These are phyloP conservation scores for Penicillium chermesinum DNA, from an alignment of 495 filamentous ascomycete species.

Conservation along the genomic window DNA sequence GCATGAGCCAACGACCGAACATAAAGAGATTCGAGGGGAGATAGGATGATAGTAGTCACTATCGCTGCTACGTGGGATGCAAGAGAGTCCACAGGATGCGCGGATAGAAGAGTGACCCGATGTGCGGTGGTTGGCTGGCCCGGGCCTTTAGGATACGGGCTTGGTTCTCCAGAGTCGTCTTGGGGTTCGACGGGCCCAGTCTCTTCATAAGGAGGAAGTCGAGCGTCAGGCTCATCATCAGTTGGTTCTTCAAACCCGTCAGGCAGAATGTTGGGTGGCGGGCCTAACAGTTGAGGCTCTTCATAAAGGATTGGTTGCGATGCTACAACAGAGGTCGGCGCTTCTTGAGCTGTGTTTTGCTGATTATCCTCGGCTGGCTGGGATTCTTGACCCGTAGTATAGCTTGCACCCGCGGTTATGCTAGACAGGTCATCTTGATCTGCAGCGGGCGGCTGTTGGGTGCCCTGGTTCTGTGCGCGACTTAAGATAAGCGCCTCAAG, in stretches of 20 bases:
- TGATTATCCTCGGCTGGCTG: slow-evolving; percentile 4
- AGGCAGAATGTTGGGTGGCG: slow-evolving; percentile 29
- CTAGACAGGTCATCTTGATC: slow-evolving; percentile 25
- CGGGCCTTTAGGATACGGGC: neutral
- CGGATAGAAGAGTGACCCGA: slow-evolving; percentile 49
- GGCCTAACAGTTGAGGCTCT: slow-evolving; percentile 8
- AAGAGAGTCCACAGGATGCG: slow-evolving; percentile 41
- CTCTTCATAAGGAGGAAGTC: slow-evolving; percentile 7
- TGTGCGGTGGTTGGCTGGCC: slow-evolving; percentile 17
- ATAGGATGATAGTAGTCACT: slow-evolving; percentile 37
- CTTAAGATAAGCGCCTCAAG: slow-evolving; percentile 34
- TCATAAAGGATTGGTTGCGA: slow-evolving; percentile 6
- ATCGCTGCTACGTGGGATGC: slow-evolving; percentile 41
- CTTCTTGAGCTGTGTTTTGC: slow-evolving; percentile 6
- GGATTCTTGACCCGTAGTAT: slow-evolving; percentile 11
- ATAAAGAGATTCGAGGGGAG: slow-evolving; percentile 45
- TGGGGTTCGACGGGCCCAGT: slow-evolving; percentile 1
- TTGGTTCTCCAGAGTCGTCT: neutral
- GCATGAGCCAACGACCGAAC: slow-evolving; percentile 42
- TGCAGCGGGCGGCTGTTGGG: slow-evolving; percentile 1
- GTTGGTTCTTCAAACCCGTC: slow-evolving; percentile 35
- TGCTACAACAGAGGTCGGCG: neutral
- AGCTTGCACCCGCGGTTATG: slow-evolving; percentile 15
- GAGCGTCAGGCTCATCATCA: slow-evolving; percentile 16
- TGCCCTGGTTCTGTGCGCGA: slow-evolving; percentile 18